These are phyloP conservation scores for Exophiala bonariae DNA, from an alignment of 2,329 filamentous ascomycete species.

Conservation along the genomic window DNA sequence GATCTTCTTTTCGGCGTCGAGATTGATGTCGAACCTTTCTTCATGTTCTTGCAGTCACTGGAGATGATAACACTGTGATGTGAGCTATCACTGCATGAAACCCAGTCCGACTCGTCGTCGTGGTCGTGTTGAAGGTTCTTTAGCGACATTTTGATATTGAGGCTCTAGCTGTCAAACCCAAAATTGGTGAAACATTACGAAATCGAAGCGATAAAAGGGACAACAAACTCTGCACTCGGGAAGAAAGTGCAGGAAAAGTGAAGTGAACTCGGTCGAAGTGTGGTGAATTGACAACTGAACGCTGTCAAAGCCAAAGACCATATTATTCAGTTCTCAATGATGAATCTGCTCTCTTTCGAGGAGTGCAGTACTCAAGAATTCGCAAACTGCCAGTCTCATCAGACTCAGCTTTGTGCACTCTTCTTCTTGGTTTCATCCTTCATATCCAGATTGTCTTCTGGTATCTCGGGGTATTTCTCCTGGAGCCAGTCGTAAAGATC, in stretches of 20 bases:
- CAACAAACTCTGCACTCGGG: too few relatives aligned
- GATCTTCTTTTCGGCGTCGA: constrained; percentile 12
- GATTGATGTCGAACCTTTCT: not conserved
- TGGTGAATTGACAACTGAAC: too few relatives aligned
- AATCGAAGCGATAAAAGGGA: too few relatives aligned
- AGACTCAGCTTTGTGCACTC: constrained; percentile 8
- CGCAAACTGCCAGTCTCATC: too few relatives aligned
- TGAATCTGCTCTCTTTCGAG: too few relatives aligned
- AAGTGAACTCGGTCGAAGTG: too few relatives aligned
- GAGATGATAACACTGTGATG: not conserved
- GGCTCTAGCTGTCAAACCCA: not conserved
- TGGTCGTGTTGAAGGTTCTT: not conserved
- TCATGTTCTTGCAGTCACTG: not conserved
- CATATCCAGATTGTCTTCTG: constrained; percentile 92
- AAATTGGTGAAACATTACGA: constrained; percentile 4
- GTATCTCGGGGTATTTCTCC: constrained; percentile 81
- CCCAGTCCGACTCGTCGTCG: constrained; percentile 18
- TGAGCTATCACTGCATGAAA: constrained; percentile 11
- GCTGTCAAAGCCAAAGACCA: too few relatives aligned
- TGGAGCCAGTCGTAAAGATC: constrained; percentile 89
- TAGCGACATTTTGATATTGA: constrained; percentile 7
- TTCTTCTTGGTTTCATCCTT: constrained; percentile 96
- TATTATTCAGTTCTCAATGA: too few relatives aligned
- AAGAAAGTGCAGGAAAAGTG: too few relatives aligned
- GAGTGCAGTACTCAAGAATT: too few relatives aligned